Evolutionary conservation across 805 yeast genomes (phyloP).

Genomic region (Kurtzmaniella cleridarum): DNA sequence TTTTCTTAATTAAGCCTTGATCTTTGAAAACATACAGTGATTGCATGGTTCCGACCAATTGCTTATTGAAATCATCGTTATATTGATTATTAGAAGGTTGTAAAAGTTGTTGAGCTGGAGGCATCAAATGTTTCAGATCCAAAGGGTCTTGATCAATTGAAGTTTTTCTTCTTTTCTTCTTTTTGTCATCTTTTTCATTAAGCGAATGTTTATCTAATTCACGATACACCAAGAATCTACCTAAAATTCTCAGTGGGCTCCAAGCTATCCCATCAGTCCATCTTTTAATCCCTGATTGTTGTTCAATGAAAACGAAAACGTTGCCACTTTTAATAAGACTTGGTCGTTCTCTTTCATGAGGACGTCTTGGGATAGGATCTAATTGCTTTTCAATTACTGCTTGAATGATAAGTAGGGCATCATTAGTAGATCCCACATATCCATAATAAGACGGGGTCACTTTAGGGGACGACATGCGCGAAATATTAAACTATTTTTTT

Average conservation of each 20-base stretch:
- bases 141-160: constrained; percentile 10
- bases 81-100: constrained; percentile 3
- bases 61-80: constrained; percentile 9
- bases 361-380: constrained; percentile 66
- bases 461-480: constrained; percentile 5
- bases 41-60: constrained; percentile 45
- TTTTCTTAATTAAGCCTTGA: constrained; percentile 76
- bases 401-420: constrained; percentile 77
- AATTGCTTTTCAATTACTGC: constrained; percentile 63
- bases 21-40: constrained; percentile 62
- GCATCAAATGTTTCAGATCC: constrained; percentile 4
- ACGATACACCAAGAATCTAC: constrained; percentile 78
- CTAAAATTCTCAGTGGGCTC: constrained; percentile 87
- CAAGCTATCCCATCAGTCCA: constrained; percentile 98
- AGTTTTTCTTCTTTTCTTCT: constrained; percentile 27
- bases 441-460: constrained; percentile 61
- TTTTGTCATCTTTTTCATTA: constrained; percentile 39
- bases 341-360: constrained; percentile 71
- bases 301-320: constrained; percentile 81
- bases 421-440: constrained; percentile 74
- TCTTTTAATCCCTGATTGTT: constrained; percentile 74
- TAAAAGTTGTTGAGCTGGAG: constrained; percentile 7
- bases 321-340: constrained; percentile 67
- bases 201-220: constrained; percentile 45
- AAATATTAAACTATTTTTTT: too few relatives aligned